Evolutionary conservation across 352 stramenopile species (phyloP).

Genomic region (Hyaloperonospora brassicae): DNA sequence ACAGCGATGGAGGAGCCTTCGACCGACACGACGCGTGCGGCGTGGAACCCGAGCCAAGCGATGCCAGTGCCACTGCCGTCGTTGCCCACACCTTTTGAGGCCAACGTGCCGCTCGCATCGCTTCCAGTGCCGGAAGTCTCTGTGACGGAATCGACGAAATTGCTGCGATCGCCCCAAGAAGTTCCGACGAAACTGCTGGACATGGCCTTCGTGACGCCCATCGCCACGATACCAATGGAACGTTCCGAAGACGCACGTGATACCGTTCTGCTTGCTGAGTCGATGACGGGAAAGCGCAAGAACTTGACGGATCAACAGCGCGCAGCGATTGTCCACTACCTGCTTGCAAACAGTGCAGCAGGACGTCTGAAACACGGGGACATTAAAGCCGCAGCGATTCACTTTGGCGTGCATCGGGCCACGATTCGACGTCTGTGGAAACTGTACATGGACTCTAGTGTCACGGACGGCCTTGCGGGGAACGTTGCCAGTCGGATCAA

Average conservation of each 20-base stretch:
- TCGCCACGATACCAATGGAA: constrained; percentile 6
- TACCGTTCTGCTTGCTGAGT: neutral
- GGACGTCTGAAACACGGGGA: constrained; percentile 30
- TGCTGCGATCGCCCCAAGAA: constrained; percentile 8
- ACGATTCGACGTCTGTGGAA: constrained; percentile 31
- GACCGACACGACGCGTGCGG: neutral
- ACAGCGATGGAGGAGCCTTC: constrained; percentile 7
- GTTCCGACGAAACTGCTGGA: constrained; percentile 9
- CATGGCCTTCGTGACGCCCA: constrained; percentile 10
- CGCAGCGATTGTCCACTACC: constrained; percentile 27
- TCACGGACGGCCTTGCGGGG: constrained; percentile 14
- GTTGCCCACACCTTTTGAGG: constrained; percentile 5
- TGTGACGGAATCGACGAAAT: constrained; percentile 6
- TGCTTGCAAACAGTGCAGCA: constrained; percentile 28
- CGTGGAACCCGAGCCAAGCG: neutral
- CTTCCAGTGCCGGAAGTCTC: constrained; percentile 12
- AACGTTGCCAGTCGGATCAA: constrained; percentile 31
- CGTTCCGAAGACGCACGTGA: neutral
- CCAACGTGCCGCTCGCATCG: constrained; percentile 6
- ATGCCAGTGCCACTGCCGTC: constrained; percentile 1
- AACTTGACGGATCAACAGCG: constrained; percentile 29
- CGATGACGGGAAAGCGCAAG: constrained; percentile 20
- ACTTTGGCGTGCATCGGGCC: constrained; percentile 29
- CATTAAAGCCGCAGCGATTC: constrained; percentile 27
- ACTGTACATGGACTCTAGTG: constrained; percentile 17